phyloP scores from a whole-genome alignment of 306 rosid genomes.

The Gleditsia sinensis region DNA sequence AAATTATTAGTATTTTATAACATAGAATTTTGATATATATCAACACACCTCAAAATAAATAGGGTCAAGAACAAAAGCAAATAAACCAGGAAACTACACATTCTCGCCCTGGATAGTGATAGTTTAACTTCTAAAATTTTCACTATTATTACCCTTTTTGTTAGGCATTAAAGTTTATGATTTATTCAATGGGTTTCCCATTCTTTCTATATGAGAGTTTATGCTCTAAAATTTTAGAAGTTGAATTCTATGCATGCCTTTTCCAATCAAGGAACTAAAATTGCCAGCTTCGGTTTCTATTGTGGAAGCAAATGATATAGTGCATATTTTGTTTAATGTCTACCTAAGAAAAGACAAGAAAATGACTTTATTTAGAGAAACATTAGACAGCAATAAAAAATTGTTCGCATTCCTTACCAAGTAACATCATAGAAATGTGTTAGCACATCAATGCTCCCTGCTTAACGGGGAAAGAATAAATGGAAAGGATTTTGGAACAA shows the following conservation, averaged over 20 bases:
- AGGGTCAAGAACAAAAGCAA: not conserved
- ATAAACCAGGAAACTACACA: constrained; percentile 4
- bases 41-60: not conserved
- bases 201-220: not conserved
- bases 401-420: constrained; percentile 10
- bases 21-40: not conserved
- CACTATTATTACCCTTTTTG: not conserved
- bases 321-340: not conserved
- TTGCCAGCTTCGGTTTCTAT: not conserved
- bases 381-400: not conserved
- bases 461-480: not conserved
- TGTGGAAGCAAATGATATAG: not conserved
- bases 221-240: not conserved
- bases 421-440: constrained; percentile 14
- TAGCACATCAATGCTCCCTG: constrained; percentile 5
- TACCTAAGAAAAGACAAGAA: not conserved
- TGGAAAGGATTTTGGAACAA: constrained; percentile 10
- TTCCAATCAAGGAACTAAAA: constrained; percentile 16
- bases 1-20: not conserved
- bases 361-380: not conserved
- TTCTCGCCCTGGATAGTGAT: constrained; percentile 15
- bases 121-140: not conserved
- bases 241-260: not conserved
- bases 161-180: not conserved
- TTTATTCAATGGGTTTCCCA: not conserved